A percentile compares a stretch with the other conserved stretches of the same genome.
These are phyloP conservation scores for Stentor roeselii DNA, from an alignment of 73 alveolate genomes.

Conservation along the genomic window DNA sequence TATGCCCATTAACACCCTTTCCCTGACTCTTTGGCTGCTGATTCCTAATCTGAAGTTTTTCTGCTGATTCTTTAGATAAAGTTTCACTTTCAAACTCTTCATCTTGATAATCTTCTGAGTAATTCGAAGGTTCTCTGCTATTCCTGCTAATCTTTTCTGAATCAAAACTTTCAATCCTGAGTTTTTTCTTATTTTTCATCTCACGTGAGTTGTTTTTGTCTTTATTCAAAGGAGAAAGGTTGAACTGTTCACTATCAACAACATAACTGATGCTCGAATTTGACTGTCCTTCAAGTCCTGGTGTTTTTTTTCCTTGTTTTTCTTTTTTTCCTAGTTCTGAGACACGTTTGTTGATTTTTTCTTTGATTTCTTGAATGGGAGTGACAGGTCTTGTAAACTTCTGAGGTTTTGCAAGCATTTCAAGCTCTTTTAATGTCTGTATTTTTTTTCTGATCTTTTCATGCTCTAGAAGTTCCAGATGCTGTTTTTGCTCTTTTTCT, in stretches of 20 bases:
- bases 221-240: background rate
- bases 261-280: too few species aligned
- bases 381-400: too few species aligned
- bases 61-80: too few species aligned
- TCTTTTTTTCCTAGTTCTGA: too few species aligned
- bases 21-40: too few species aligned
- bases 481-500: background rate
- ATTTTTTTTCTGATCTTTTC: background rate
- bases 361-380: too few species aligned
- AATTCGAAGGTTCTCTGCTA: background rate
- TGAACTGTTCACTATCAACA: background rate
- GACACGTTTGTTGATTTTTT: too few species aligned
- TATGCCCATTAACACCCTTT: too few species aligned
- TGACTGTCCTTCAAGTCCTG: too few species aligned
- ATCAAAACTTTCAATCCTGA: background rate
- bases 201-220: background rate
- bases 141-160: background rate
- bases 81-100: too few species aligned
- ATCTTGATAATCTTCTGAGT: background rate
- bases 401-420: background rate
- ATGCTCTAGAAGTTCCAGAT: background rate
- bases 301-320: too few species aligned
- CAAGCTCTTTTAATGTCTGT: background rate
- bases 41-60: too few species aligned
- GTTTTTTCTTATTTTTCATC: background rate